A percentile compares a stretch with the other conserved stretches of the same genome.
These are phyloP conservation scores for Clavaria fumosa DNA, from an alignment of 768 basidiomycete genomes.

Conservation along the genomic window DNA sequence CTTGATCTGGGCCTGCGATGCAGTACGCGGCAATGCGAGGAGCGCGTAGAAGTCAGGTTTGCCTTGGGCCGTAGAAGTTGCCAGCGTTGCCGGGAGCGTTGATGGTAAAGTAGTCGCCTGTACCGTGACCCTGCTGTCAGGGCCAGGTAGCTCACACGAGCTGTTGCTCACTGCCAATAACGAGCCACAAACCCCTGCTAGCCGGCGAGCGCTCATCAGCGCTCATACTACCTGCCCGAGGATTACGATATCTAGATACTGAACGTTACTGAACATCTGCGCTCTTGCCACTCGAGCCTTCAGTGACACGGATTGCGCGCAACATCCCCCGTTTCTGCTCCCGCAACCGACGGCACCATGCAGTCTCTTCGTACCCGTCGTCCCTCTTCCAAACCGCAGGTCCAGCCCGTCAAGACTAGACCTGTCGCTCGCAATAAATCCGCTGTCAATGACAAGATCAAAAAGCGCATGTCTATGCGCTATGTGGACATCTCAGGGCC, in stretches of 20 bases:
- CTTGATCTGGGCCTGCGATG: constrained; percentile 44
- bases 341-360: constrained; percentile 19
- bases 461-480: constrained; percentile 91
- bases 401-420: constrained; percentile 19
- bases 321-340: not conserved
- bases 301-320: too few relatives aligned
- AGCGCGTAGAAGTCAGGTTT: constrained; percentile 43
- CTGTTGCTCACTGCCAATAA: too few relatives aligned
- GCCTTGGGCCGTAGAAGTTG: not conserved
- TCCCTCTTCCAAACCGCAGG: constrained; percentile 24
- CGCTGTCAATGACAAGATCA: constrained; percentile 77
- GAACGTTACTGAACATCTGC: not conserved
- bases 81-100: not conserved
- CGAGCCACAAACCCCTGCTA: too few relatives aligned
- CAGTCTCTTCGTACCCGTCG: constrained; percentile 40
- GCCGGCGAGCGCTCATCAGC: too few relatives aligned
- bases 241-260: not conserved
- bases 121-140: too few relatives aligned
- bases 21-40: constrained; percentile 35
- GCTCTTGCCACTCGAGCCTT: not conserved
- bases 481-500: constrained; percentile 79
- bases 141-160: too few relatives aligned
- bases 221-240: too few relatives aligned
- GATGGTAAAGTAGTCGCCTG: too few relatives aligned
- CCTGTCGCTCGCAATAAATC: constrained; percentile 33